Conservation (phyloP, 352 stramenopile species). For the Globisporangium uncinulatum region DNA sequence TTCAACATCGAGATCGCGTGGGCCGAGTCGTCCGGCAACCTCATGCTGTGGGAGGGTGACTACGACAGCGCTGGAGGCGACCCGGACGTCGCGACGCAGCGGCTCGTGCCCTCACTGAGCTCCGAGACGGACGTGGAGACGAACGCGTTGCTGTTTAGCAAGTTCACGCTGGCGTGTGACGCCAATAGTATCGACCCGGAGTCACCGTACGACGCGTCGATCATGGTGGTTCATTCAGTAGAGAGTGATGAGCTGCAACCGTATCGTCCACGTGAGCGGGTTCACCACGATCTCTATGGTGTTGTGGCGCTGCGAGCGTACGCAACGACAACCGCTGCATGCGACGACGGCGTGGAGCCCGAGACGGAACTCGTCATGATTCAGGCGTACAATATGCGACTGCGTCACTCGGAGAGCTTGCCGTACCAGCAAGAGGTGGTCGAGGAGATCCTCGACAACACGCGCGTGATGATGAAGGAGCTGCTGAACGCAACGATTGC, state of each 20-base stretch:
- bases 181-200: neutral
- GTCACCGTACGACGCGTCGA: neutral
- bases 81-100: conserved; percentile 13
- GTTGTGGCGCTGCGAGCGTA: neutral
- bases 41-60: conserved; percentile 46
- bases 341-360: neutral
- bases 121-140: conserved; percentile 15
- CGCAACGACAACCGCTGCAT: neutral
- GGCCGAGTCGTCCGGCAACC: conserved; percentile 37
- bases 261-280: conserved; percentile 22
- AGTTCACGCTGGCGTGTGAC: conserved; percentile 11
- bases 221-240: conserved; percentile 17
- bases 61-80: conserved; percentile 16
- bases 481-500: neutral
- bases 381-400: neutral
- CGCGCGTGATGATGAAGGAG: neutral
- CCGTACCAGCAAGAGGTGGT: neutral
- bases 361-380: neutral
- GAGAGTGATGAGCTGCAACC: conserved; percentile 35
- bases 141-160: conserved; percentile 26
- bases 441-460: neutral
- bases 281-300: conserved; percentile 5
- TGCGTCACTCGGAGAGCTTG: neutral
- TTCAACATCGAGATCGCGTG: conserved; percentile 46
- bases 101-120: conserved; percentile 21